A percentile compares a stretch with the other conserved stretches of the same genome.
These are phyloP conservation scores for Endoconidiophora polonica DNA, from an alignment of 2,329 filamentous ascomycete species.

Conservation along the genomic window DNA sequence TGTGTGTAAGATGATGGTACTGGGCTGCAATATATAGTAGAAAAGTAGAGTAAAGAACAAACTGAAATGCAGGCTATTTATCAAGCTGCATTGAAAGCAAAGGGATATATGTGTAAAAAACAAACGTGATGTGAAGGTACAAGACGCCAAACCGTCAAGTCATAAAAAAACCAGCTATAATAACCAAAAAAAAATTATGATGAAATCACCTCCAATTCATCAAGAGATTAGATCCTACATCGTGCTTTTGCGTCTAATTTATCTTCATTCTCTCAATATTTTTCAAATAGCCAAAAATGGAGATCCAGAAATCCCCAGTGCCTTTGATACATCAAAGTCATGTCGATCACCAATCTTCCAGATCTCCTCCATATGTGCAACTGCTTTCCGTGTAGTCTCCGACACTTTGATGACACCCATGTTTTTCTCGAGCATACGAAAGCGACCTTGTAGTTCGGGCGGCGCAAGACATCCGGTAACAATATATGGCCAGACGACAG, in stretches of 20 bases:
- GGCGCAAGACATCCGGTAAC: slow-evolving; percentile 26
- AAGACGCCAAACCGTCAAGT: not conserved
- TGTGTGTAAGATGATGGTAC: too few relatives aligned
- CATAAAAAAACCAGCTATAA: not conserved
- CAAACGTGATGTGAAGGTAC: not conserved
- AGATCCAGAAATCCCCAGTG: slow-evolving; percentile 6
- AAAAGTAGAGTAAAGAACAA: too few relatives aligned
- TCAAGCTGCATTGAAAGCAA: not conserved
- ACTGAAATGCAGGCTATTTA: too few relatives aligned
- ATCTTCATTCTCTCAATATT: not conserved
- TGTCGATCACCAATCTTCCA: slow-evolving; percentile 20
- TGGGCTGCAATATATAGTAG: too few relatives aligned
- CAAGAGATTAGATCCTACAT: too few relatives aligned
- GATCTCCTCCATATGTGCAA: slow-evolving; percentile 29
- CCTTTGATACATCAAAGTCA: slow-evolving; percentile 5
- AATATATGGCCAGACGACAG: slow-evolving; percentile 26
- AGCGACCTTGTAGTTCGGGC: slow-evolving; percentile 25
- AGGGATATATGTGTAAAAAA: not conserved
- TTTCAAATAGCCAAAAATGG: slow-evolving; percentile 10
- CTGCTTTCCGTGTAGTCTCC: slow-evolving; percentile 27
- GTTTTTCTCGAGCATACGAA: slow-evolving; percentile 24
- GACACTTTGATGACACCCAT: slow-evolving; percentile 29
- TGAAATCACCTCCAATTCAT: not conserved
- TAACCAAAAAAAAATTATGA: not conserved
- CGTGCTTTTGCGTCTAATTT: too few relatives aligned